These are phyloP conservation scores for Tuctoria greenei DNA, from an alignment of 176 grass and related monocot genomes.

Conservation along the genomic window DNA sequence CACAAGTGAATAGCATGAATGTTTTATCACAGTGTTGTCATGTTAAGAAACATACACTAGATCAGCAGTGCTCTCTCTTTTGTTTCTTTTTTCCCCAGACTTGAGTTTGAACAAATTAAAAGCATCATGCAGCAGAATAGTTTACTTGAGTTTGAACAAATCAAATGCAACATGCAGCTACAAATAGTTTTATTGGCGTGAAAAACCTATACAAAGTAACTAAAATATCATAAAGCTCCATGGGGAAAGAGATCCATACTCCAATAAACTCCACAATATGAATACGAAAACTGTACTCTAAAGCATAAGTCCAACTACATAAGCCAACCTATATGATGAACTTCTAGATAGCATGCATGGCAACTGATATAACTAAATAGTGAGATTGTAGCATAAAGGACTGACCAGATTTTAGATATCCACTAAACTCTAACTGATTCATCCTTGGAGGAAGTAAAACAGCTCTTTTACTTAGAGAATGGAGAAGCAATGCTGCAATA, in stretches of 20 bases:
- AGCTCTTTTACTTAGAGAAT: constrained; percentile 74
- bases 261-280: neutral
- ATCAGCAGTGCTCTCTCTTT: too few species aligned
- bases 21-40: neutral
- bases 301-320: neutral
- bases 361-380: constrained; percentile 12
- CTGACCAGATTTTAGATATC: constrained; percentile 95
- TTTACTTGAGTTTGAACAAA: too few species aligned
- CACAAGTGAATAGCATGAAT: neutral
- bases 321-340: constrained; percentile 16
- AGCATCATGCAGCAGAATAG: neutral
- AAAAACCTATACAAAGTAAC: constrained; percentile 17
- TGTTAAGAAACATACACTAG: too few species aligned
- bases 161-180: too few species aligned
- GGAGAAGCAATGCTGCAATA: constrained; percentile 72
- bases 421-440: constrained; percentile 73
- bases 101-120: constrained; percentile 22
- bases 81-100: neutral
- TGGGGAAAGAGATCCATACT: neutral
- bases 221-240: neutral
- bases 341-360: constrained; percentile 3
- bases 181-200: neutral
- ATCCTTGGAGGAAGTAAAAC: constrained; percentile 78
- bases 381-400: constrained; percentile 2
- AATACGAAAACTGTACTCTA: neutral